Evolutionary conservation across 345 rosid species (phyloP).

Genomic region (Rhodomyrtus tomentosa): DNA sequence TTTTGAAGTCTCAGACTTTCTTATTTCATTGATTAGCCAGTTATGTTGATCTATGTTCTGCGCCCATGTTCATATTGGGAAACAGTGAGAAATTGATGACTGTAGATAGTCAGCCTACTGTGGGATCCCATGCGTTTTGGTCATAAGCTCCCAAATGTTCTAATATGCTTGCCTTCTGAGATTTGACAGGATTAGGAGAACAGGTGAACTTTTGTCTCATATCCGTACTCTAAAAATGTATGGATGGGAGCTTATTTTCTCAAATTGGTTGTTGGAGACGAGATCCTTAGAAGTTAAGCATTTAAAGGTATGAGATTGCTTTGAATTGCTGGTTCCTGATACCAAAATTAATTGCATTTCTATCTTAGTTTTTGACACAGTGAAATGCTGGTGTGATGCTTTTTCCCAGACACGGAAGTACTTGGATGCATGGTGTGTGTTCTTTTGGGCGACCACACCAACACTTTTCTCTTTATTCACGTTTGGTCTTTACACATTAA

Average conservation of each 20-base stretch:
- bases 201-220: conserved; percentile 78
- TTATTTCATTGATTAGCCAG: not conserved
- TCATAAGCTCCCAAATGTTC: not conserved
- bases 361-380: not conserved
- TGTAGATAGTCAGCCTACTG: not conserved
- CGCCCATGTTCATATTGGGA: not conserved
- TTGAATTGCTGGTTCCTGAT: not conserved
- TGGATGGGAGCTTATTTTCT: conserved; percentile 78
- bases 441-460: conserved; percentile 98
- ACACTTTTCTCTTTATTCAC: conserved; percentile 81
- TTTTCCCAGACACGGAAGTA: conserved; percentile 68
- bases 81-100: not conserved
- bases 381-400: not conserved
- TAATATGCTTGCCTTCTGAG: not conserved
- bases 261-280: conserved; percentile 65
- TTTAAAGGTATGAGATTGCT: conserved; percentile 43
- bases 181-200: conserved; percentile 63
- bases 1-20: not conserved
- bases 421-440: conserved; percentile 97
- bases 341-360: not conserved
- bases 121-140: not conserved
- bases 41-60: not conserved
- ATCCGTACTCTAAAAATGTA: conserved; percentile 85
- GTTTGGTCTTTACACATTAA: conserved; percentile 69
- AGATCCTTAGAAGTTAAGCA: conserved; percentile 76